Percentiles rank a stretch among this genome's conserved stretches.
Evolutionary conservation across 495 filamentous ascomycete genomes (phyloP).

Genomic region (Annulohypoxylon bovei): DNA sequence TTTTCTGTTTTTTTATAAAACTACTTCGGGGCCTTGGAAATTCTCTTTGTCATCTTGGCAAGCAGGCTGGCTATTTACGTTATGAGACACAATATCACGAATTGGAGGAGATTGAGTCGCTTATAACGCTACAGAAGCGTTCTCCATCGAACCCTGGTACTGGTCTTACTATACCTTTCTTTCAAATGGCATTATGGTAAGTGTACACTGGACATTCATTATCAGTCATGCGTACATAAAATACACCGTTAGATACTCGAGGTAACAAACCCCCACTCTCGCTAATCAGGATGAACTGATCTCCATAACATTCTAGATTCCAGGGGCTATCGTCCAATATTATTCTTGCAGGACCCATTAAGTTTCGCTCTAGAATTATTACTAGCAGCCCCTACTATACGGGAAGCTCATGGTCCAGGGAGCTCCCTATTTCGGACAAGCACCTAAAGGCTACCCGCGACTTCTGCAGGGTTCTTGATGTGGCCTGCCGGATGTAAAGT

Average conservation of each 20-base stretch:
- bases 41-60: conserved; percentile 8
- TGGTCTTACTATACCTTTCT: not conserved
- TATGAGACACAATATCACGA: not conserved
- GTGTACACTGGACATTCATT: not conserved
- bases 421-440: conserved; percentile 22
- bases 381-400: conserved; percentile 13
- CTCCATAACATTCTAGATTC: conserved; percentile 32
- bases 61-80: not conserved
- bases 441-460: conserved; percentile 7
- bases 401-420: not conserved
- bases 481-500: conserved; percentile 27
- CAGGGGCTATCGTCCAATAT: conserved; percentile 10
- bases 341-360: conserved; percentile 8
- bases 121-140: not conserved
- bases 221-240: conserved; percentile 2
- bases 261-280: conserved; percentile 28
- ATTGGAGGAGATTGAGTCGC: not conserved
- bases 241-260: conserved; percentile 6
- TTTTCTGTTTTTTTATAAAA: not conserved
- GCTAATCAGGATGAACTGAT: conserved; percentile 27
- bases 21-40: not conserved
- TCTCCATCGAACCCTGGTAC: not conserved
- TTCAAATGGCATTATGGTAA: not conserved
- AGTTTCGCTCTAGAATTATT: conserved; percentile 10
- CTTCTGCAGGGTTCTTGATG: conserved; percentile 24